Percentiles rank a stretch among this genome's conserved stretches.
phyloP scores from a whole-genome alignment of 2,329 filamentous ascomycete species.

The Penicillium sp. region DNA sequence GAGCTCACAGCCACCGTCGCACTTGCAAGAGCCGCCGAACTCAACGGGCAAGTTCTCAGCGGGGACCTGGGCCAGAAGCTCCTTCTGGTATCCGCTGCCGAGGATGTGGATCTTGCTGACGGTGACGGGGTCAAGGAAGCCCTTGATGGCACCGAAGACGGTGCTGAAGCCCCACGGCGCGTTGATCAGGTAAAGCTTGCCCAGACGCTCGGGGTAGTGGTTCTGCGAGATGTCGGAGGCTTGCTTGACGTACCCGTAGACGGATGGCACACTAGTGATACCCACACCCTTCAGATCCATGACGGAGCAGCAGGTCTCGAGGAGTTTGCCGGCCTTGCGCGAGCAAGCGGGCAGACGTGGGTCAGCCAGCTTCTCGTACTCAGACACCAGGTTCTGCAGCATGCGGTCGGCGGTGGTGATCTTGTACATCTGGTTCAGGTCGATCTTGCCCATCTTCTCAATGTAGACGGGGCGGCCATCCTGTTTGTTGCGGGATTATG shows the following conservation, averaged over 20 bases:
- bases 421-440: slow-evolving; percentile 84
- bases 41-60: slow-evolving; percentile 83
- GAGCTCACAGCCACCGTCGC: slow-evolving; percentile 75
- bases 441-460: slow-evolving; percentile 90
- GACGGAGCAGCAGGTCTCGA: slow-evolving; percentile 97
- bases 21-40: slow-evolving; percentile 82
- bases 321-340: slow-evolving; percentile 80
- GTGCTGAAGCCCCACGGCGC: slow-evolving; percentile 91
- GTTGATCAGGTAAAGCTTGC: slow-evolving; percentile 97
- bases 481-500: slow-evolving; percentile 46
- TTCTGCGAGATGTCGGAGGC: slow-evolving; percentile 92
- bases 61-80: slow-evolving; percentile 80
- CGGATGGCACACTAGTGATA: slow-evolving; percentile 73
- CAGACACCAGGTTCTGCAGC: slow-evolving; percentile 91
- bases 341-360: slow-evolving; percentile 93
- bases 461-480: slow-evolving; percentile 97
- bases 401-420: slow-evolving; percentile 92
- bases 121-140: slow-evolving; percentile 94
- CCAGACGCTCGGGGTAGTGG: slow-evolving; percentile 97
- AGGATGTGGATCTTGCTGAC: slow-evolving; percentile 94
- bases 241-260: slow-evolving; percentile 82
- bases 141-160: slow-evolving; percentile 83
- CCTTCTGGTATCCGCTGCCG: slow-evolving; percentile 74
- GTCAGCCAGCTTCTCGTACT: slow-evolving; percentile 95
- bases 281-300: slow-evolving; percentile 97